phyloP scores from a whole-genome alignment of 2,329 filamentous ascomycete genomes.

The Aspergillus hortae region DNA sequence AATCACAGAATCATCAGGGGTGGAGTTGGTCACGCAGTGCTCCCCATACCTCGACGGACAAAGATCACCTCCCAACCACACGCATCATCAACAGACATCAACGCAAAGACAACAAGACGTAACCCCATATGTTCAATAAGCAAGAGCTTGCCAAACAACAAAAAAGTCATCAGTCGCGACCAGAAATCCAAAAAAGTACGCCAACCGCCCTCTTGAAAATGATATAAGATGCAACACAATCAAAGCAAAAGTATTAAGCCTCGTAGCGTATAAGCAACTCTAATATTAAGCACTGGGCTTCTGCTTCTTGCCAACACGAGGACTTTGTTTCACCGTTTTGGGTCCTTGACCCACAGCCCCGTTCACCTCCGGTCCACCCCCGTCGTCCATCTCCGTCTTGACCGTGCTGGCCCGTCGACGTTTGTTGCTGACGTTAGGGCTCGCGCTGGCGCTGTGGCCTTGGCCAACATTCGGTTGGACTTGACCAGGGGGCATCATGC shows the following conservation, averaged over 20 bases:
- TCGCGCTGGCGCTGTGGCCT: slow-evolving; percentile 58
- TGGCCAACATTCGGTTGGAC: slow-evolving; percentile 49
- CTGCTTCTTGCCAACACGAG: slow-evolving; percentile 46
- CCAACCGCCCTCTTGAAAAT: slow-evolving; percentile 24
- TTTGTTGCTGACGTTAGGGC: slow-evolving; percentile 59
- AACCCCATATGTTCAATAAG: slow-evolving; percentile 22
- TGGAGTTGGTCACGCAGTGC: not conserved
- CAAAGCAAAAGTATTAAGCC: slow-evolving; percentile 7
- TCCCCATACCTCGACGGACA: not conserved
- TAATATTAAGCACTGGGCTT: slow-evolving; percentile 37
- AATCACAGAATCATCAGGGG: not conserved
- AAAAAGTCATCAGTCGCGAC: not conserved
- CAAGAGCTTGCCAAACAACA: slow-evolving; percentile 7
- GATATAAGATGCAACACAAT: slow-evolving; percentile 12
- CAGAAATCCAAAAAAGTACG: slow-evolving; percentile 22
- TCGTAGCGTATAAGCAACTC: slow-evolving; percentile 9
- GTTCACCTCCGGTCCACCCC: slow-evolving; percentile 47
- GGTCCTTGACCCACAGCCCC: slow-evolving; percentile 33
- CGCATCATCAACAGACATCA: slow-evolving; percentile 7
- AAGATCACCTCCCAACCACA: not conserved
- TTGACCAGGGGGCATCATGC: slow-evolving; percentile 57
- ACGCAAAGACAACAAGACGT: slow-evolving; percentile 12
- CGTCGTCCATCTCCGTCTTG: slow-evolving; percentile 57
- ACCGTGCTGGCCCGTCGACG: slow-evolving; percentile 57
- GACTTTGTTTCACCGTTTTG: slow-evolving; percentile 46